Base-by-base conservation (phyloP, 2,329 filamentous ascomycete genomes). In the Xylaria digitata region DNA sequence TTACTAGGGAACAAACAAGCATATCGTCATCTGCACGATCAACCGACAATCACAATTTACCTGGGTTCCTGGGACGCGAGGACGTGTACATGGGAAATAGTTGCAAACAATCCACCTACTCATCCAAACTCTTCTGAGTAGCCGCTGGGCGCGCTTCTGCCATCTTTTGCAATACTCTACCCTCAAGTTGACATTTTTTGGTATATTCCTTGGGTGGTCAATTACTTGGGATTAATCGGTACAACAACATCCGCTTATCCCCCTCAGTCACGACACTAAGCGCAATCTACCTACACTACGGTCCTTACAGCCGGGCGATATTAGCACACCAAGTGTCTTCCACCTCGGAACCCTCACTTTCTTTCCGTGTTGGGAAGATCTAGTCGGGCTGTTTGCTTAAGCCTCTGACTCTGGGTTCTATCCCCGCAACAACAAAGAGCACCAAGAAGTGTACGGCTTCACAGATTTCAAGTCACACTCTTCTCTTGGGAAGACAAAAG, bases 311-410 rank as follows among this genome's bases (percentile, higher is more conserved):
- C 19, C 34, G 37, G 55, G 45, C 55, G 49, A 52, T 57, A 61
- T 70, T 69, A 30, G 60, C 57, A 49, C 34, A 53, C 61, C 65
- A 53, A 60, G 23, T 53, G 50, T 70, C 21, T 67, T 69, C 46
- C 63, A 34, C 45, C 45, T 55, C 61, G 62, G 15, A 56, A 23
- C 66, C 70, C 65, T 66, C 70, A 65, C 49, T 56, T 63, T 69
- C 61, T 63, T 66, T 64, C 37, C 57, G 32, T 23, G 61, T 66
- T 68, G 66, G 65, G 68, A 67, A 53, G 17, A 52, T 54, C 34
- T 54, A 17, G 61, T 61, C 60, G 46, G 43, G 26, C 53, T 37
- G 13, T 49, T 7, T 30, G 19, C 26, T 63, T 2, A 23, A 58
- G 34, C 34, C 32, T 52, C 21, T 19, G 15, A 37, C 42, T 49